phyloP scores from a whole-genome alignment of 2,329 filamentous ascomycete genomes.

The Diaporthe australafricana region DNA sequence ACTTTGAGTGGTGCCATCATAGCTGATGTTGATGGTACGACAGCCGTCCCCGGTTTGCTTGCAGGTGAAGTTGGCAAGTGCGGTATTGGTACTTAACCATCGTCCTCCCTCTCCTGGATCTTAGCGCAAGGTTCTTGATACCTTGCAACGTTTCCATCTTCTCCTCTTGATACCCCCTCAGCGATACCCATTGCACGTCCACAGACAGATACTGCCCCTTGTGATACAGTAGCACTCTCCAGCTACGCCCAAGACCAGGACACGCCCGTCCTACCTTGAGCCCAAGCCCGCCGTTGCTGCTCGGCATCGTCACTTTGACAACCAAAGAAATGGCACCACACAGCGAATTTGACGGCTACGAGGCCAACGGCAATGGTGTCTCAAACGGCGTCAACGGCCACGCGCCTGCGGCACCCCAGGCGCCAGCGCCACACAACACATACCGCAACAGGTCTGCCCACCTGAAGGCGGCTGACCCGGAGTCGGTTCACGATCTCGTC shows the following conservation, averaged over 20 bases:
- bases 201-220: background rate
- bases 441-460: constrained; percentile 46
- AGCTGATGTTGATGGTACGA: constrained; percentile 26
- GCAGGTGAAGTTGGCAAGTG: background rate
- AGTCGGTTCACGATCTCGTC: constrained; percentile 83
- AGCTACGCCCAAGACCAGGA: background rate
- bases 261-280: constrained; percentile 1
- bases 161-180: constrained; percentile 8
- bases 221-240: background rate
- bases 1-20: constrained; percentile 31
- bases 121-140: constrained; percentile 2
- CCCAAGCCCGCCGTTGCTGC: constrained; percentile 6
- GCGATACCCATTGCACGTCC: background rate
- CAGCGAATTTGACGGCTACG: constrained; percentile 36
- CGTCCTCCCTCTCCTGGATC: constrained; percentile 27
- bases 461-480: constrained; percentile 59
- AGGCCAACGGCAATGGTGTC: constrained; percentile 33
- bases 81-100: constrained; percentile 36
- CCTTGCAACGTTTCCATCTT: constrained; percentile 5
- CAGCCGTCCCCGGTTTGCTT: constrained; percentile 12
- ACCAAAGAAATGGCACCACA: constrained; percentile 35
- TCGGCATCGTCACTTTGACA: background rate
- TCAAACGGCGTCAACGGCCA: constrained; percentile 31
- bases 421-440: constrained; percentile 26
- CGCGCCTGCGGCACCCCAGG: constrained; percentile 3